Conservation (phyloP, 2,329 filamentous ascomycete genomes). For the Colletotrichum acutatum region DNA sequence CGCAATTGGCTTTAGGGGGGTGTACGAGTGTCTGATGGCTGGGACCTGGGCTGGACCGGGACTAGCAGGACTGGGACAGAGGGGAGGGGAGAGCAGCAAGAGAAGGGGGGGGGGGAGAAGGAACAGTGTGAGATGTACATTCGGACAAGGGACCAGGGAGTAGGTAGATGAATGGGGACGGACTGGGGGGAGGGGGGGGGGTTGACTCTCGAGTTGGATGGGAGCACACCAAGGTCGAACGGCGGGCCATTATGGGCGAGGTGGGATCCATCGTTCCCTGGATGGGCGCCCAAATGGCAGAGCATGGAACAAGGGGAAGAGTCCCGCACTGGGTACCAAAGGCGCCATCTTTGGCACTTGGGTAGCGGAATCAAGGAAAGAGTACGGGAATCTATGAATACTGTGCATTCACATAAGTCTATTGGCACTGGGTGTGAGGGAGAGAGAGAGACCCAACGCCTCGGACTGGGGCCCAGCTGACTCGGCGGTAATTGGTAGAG, state of each 20-base stretch:
- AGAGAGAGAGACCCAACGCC: conserved; percentile 29
- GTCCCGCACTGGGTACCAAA: neutral
- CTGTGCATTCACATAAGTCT: neutral
- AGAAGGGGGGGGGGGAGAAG: neutral
- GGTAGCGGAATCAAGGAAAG: no score
- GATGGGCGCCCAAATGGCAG: neutral
- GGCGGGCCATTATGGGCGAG: neutral
- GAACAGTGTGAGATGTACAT: conserved; percentile 4
- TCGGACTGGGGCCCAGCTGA: conserved; percentile 35
- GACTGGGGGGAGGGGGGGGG: neutral
- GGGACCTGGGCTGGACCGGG: conserved; percentile 28
- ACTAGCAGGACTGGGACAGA: conserved; percentile 4
- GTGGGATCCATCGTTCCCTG: neutral
- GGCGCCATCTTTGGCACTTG: neutral
- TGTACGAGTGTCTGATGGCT: conserved; percentile 29
- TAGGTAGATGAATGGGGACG: neutral
- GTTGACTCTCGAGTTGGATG: neutral
- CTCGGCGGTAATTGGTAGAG: conserved; percentile 29
- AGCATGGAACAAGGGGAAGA: neutral
- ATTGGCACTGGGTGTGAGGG: neutral
- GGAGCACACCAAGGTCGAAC: neutral
- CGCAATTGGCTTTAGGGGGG: conserved; percentile 34
- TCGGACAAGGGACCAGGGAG: neutral
- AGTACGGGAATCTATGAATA: no score
- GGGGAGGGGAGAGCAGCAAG: neutral